Conservation (phyloP, 176 grass and related monocot species). For the Elymus sibiricus region DNA sequence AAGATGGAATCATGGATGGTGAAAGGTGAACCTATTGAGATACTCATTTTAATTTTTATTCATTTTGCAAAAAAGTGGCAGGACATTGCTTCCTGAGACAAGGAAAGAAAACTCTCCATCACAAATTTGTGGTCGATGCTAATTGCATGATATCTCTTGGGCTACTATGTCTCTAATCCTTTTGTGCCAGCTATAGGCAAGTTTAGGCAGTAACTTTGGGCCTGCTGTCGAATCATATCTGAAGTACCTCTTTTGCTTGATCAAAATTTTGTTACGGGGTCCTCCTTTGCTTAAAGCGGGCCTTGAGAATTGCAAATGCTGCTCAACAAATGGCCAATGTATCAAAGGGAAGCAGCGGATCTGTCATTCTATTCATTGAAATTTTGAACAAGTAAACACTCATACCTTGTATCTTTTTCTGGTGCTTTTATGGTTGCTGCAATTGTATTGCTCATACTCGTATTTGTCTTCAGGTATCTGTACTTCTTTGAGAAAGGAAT, state of each 20-base stretch:
- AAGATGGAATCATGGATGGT: conserved; percentile 96
- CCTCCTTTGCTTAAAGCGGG: conserved; percentile 97
- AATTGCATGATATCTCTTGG: neutral
- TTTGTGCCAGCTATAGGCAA: neutral
- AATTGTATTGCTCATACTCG: neutral
- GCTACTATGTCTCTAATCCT: neutral
- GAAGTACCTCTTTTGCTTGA: conserved; percentile 2
- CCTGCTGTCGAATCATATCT: neutral
- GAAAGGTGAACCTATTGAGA: conserved; percentile 68
- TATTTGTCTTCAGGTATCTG: conserved; percentile 61
- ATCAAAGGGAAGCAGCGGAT: conserved; percentile 74
- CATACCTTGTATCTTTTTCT: conserved; percentile 26
- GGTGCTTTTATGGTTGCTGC: conserved; percentile 2
- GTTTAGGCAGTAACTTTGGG: neutral
- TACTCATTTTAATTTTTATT: neutral
- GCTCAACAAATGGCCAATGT: conserved; percentile 95
- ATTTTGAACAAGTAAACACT: conserved; percentile 94
- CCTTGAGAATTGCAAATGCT: conserved; percentile 95
- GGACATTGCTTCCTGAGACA: neutral
- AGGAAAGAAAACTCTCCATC: neutral
- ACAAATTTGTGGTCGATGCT: neutral
- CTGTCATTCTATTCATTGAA: conserved; percentile 85
- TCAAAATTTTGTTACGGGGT: conserved; percentile 54
- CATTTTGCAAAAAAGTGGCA: neutral
- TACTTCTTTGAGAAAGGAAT: conserved; percentile 99